A percentile compares a stretch with the other conserved stretches of the same genome.
phyloP scores from a whole-genome alignment of 2,329 filamentous ascomycete genomes.

The Chaetothyriales sp. region DNA sequence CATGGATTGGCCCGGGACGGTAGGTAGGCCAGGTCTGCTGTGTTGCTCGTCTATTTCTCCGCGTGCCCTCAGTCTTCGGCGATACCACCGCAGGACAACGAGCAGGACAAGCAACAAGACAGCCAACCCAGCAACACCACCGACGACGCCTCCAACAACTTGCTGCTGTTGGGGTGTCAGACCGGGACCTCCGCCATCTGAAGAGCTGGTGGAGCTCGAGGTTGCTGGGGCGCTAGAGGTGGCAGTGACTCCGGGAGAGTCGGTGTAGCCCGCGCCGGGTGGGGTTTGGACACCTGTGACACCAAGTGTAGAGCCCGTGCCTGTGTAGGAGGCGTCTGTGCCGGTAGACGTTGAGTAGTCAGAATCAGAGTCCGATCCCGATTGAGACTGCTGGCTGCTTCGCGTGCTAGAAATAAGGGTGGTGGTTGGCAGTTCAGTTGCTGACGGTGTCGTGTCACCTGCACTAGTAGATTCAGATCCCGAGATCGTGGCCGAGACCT shows the following conservation, averaged over 20 bases:
- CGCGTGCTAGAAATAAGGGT: background rate
- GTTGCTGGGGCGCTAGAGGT: slow-evolving; percentile 1
- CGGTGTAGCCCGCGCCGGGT: slow-evolving; percentile 2
- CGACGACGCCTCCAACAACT: slow-evolving; percentile 48
- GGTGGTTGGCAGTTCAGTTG: background rate
- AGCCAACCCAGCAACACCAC: slow-evolving; percentile 43
- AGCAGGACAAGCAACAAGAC: slow-evolving; percentile 36
- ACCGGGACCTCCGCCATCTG: slow-evolving; percentile 9
- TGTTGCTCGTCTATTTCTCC: slow-evolving; percentile 18
- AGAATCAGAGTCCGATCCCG: background rate
- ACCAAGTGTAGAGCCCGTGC: background rate
- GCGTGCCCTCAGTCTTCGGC: slow-evolving; percentile 19
- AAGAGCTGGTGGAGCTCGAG: slow-evolving; percentile 11
- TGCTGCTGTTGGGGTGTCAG: slow-evolving; percentile 29
- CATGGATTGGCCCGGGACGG: slow-evolving; percentile 3
- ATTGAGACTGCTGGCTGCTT: background rate
- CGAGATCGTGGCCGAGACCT: slow-evolving; percentile 9
- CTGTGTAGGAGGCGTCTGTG: background rate
- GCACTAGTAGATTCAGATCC: slow-evolving; percentile 12
- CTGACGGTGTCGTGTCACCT: slow-evolving; percentile 10
- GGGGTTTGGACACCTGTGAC: slow-evolving; percentile 1
- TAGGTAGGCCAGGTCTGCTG: slow-evolving; percentile 13
- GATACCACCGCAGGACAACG: slow-evolving; percentile 39
- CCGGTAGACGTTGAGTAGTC: slow-evolving; percentile 2
- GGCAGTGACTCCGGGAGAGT: background rate